Conservation (phyloP, 768 basidiomycete species). For the Suillus cothurnatus region DNA sequence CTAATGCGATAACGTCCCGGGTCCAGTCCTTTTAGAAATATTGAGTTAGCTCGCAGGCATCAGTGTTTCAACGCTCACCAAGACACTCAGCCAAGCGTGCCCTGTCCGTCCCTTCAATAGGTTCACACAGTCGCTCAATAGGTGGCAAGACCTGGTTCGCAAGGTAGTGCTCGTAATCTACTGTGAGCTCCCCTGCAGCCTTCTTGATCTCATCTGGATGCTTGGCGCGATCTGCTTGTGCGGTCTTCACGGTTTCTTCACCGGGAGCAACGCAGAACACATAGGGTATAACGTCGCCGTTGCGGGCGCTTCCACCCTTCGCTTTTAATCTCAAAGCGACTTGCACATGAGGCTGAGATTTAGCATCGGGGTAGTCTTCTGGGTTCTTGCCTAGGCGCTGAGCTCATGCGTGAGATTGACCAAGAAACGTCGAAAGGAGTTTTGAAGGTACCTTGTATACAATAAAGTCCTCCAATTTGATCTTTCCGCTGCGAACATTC, state of each 20-base stretch:
- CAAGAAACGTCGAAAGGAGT: neutral
- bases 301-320: conserved; percentile 75
- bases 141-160: conserved; percentile 92
- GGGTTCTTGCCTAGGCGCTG: conserved; percentile 96
- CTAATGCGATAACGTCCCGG: conserved; percentile 54
- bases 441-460: conserved; percentile 75
- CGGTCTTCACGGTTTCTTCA: conserved; percentile 66
- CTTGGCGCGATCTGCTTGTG: conserved; percentile 87
- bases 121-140: conserved; percentile 92
- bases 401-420: neutral
- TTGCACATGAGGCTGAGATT: conserved; percentile 95
- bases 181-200: conserved; percentile 59
- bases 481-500: conserved; percentile 73
- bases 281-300: conserved; percentile 95
- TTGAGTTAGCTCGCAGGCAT: conserved; percentile 8
- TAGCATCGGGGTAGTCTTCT: conserved; percentile 95
- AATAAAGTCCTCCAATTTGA: conserved; percentile 92
- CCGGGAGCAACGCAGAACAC: conserved; percentile 86
- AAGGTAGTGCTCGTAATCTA: conserved; percentile 93
- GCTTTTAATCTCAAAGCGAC: conserved; percentile 91
- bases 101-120: conserved; percentile 94
- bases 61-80: conserved; percentile 49
- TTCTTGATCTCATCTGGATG: conserved; percentile 92
- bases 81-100: conserved; percentile 93
- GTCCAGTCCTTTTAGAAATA: conserved; percentile 49